phyloP scores from a whole-genome alignment of 2,329 filamentous ascomycete genomes.

The Exophiala alcalophila region DNA sequence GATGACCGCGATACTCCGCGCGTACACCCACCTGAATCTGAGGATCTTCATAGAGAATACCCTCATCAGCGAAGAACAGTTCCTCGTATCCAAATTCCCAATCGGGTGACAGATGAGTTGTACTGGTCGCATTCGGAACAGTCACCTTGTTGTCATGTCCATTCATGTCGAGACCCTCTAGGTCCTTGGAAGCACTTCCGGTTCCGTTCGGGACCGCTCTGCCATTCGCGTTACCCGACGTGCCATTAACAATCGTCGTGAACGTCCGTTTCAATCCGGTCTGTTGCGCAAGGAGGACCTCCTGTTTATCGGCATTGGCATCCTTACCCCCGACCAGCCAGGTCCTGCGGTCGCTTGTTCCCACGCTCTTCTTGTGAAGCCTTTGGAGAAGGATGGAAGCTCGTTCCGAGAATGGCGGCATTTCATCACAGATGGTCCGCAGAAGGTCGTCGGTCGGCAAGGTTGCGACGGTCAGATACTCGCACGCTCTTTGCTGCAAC shows the following conservation, averaged over 20 bases:
- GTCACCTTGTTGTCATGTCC: constrained; percentile 53
- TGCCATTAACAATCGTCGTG: constrained; percentile 53
- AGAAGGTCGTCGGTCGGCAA: constrained; percentile 87
- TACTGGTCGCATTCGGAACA: constrained; percentile 81
- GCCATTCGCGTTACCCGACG: constrained; percentile 36
- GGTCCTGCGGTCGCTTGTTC: constrained; percentile 89
- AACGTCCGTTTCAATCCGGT: constrained; percentile 84
- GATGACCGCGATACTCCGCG: constrained; percentile 91
- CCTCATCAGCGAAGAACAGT: constrained; percentile 74
- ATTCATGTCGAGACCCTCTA: constrained; percentile 79
- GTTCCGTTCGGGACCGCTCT: constrained; percentile 44
- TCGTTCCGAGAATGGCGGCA: constrained; percentile 95
- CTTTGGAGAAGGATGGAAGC: constrained; percentile 88
- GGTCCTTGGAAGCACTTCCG: constrained; percentile 59
- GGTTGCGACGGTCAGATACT: constrained; percentile 83
- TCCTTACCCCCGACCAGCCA: constrained; percentile 98
- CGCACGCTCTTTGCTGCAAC: constrained; percentile 91
- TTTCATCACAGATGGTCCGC: constrained; percentile 93
- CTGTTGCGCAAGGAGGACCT: constrained; percentile 76
- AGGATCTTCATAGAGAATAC: constrained; percentile 89
- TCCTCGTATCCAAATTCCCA: constrained; percentile 90
- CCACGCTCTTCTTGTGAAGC: constrained; percentile 89
- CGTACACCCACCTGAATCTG: constrained; percentile 90
- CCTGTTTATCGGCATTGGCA: constrained; percentile 76
- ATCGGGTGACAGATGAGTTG: constrained; percentile 86